phyloP scores from a whole-genome alignment of 352 stramenopile genomes.

The Phytophthora boehmeriae region DNA sequence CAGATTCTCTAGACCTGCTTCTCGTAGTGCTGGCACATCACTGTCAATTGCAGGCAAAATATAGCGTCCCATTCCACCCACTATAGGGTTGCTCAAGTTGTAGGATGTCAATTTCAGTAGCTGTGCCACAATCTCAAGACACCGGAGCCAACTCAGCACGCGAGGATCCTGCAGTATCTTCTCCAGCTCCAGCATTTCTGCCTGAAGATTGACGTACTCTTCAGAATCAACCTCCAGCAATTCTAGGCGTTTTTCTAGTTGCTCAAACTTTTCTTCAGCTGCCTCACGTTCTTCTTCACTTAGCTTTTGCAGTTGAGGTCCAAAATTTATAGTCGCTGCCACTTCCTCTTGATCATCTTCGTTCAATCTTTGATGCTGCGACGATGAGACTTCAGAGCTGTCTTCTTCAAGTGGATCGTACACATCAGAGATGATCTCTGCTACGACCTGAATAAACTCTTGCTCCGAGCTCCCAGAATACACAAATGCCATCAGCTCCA shows the following conservation, averaged over 20 bases:
- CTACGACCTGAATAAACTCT: slow-evolving; percentile 80
- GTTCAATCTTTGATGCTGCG: slow-evolving; percentile 28
- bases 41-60: slow-evolving; percentile 82
- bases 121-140: slow-evolving; percentile 75
- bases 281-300: slow-evolving; percentile 60
- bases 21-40: slow-evolving; percentile 71
- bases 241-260: slow-evolving; percentile 67
- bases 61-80: slow-evolving; percentile 72
- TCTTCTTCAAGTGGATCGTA: slow-evolving; percentile 69
- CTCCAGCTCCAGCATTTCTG: slow-evolving; percentile 73
- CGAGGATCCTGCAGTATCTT: slow-evolving; percentile 70
- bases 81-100: slow-evolving; percentile 66
- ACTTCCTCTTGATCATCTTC: slow-evolving; percentile 49
- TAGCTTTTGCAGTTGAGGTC: slow-evolving; percentile 35
- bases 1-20: slow-evolving; percentile 77
- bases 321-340: slow-evolving; percentile 23
- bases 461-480: slow-evolving; percentile 71
- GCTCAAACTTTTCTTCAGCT: slow-evolving; percentile 63
- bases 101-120: slow-evolving; percentile 75
- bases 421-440: slow-evolving; percentile 79
- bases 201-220: slow-evolving; percentile 64
- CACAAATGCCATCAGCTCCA: slow-evolving; percentile 80
- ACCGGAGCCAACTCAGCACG: slow-evolving; percentile 73
- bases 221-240: slow-evolving; percentile 58
- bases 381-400: slow-evolving; percentile 19